A percentile compares a stretch with the other conserved stretches of the same genome.
phyloP scores from a whole-genome alignment of 345 rosid genomes.

The Camelina hispida region DNA sequence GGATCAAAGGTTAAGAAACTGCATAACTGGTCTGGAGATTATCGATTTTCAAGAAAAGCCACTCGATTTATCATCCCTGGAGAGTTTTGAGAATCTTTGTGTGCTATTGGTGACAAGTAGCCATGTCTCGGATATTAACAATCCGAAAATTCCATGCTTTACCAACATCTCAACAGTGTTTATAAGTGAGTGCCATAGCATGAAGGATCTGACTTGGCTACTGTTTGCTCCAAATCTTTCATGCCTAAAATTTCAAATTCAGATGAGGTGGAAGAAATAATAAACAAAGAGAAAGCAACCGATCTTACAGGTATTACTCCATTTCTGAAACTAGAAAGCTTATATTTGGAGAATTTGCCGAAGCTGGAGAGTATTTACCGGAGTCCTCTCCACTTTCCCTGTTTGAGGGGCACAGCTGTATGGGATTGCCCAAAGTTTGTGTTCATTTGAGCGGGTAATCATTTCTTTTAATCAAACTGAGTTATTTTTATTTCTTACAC shows the following conservation, averaged over 20 bases:
- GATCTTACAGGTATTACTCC: background rate
- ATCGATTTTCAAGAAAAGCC: background rate
- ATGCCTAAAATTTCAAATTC: background rate
- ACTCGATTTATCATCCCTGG: background rate
- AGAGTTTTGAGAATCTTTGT: background rate
- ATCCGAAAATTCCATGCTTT: background rate
- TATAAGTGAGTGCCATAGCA: background rate
- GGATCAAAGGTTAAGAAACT: background rate
- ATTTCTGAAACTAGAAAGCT: background rate
- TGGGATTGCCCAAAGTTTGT: no score
- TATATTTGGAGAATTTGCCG: accelerated
- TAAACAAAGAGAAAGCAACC: background rate
- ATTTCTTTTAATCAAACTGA: no score
- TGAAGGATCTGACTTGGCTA: background rate
- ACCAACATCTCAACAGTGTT: background rate
- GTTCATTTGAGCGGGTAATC: no score
- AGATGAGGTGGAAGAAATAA: background rate
- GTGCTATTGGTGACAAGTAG: background rate
- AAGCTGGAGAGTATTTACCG: no score
- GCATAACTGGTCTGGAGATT: no score
- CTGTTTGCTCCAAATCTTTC: background rate
- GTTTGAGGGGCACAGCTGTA: no score
- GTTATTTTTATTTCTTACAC: no score
- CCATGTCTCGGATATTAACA: background rate
- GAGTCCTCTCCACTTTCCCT: no score